These are phyloP conservation scores for Candida khao-thaluensis DNA, from an alignment of 805 yeast genomes.

Conservation along the genomic window DNA sequence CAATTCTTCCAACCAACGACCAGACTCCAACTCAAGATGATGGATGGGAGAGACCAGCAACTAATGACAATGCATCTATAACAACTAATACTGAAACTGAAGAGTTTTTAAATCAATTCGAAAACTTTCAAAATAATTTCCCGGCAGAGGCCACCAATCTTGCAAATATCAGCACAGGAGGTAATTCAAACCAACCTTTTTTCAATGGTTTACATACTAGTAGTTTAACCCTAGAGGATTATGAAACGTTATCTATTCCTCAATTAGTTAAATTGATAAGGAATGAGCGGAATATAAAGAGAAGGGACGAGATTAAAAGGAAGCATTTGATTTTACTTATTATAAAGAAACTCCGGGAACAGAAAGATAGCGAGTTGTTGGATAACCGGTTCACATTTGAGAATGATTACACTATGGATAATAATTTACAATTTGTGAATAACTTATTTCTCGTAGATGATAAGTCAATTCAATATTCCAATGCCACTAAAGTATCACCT, in stretches of 20 bases:
- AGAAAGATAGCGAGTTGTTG: slow-evolving; percentile 33
- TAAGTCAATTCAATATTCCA: slow-evolving; percentile 17
- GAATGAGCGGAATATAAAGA: slow-evolving; percentile 16
- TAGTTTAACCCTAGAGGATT: slow-evolving; percentile 38
- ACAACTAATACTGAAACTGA: background rate
- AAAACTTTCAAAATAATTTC: slow-evolving; percentile 15
- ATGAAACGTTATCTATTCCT: slow-evolving; percentile 35
- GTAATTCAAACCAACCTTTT: slow-evolving; percentile 12
- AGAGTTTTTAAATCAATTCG: slow-evolving; percentile 14
- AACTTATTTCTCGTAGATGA: slow-evolving; percentile 40
- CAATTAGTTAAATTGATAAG: slow-evolving; percentile 39
- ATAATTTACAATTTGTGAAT: slow-evolving; percentile 38
- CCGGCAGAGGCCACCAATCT: slow-evolving; percentile 15
- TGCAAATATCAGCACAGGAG: slow-evolving; percentile 14
- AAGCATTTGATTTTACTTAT: slow-evolving; percentile 35
- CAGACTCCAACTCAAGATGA: background rate
- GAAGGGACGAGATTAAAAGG: slow-evolving; percentile 29
- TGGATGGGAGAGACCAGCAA: background rate
- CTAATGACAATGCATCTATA: background rate
- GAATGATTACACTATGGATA: slow-evolving; percentile 42
- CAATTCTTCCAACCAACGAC: background rate
- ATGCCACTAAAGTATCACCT: slow-evolving; percentile 32
- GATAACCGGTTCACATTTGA: slow-evolving; percentile 31
- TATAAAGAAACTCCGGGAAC: slow-evolving; percentile 36
- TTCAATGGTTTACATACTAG: slow-evolving; percentile 22